Evolutionary conservation across 2,329 filamentous ascomycete species (phyloP), one percentile per base, ranked within the genome.

Genomic region (Colletotrichum sansevieriae): DNA sequence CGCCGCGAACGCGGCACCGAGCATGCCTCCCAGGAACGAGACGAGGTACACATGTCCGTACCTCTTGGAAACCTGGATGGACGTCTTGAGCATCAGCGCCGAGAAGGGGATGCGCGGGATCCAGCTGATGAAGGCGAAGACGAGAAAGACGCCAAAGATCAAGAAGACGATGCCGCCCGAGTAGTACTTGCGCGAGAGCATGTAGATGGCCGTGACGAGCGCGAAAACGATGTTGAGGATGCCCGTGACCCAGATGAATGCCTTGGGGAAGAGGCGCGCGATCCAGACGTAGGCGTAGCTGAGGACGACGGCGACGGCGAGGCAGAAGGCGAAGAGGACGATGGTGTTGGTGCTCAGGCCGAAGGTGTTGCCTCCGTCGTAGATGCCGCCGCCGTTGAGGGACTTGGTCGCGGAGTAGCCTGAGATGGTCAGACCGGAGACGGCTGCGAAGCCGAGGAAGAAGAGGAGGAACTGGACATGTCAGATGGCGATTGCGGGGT

Each of bases 181-280:
- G 81, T 90, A 97, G 77, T 95, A 93, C 65, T 87, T 87, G 49
- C 88, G 85, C 68, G 86, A 90, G 51, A 97, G 88, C 84, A 97
- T 97, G 80, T 94, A 97, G 60, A 95, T 90, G 10, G 93, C 94
- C 0, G 94, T 97, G 1, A 88, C 95, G n/a, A 98, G 83, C 0
- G 93, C 93, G 74, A 94, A 91, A 63, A 91, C 82, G 74, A 97
- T 92, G 78, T 98, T 97, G 65, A 97, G 83, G 59, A 97, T 95
- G 12, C 93, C 94, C 0, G 94, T 97, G 44, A 94, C 88, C 93
- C 94, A 98, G 77, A 98, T 97, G 73, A 97, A 94, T 76, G 93
- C 88, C 81, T 96, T 97, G 3, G 95, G 94, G 72, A 95, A 95
- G 54, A 87, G 81, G 63, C 94, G 89, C 7, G 93, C 92, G 2